A percentile compares a stretch with the other conserved stretches of the same genome.
Conservation (phyloP, 192 early-diverging fungal species). For the Coemansia nantahalensis region DNA sequence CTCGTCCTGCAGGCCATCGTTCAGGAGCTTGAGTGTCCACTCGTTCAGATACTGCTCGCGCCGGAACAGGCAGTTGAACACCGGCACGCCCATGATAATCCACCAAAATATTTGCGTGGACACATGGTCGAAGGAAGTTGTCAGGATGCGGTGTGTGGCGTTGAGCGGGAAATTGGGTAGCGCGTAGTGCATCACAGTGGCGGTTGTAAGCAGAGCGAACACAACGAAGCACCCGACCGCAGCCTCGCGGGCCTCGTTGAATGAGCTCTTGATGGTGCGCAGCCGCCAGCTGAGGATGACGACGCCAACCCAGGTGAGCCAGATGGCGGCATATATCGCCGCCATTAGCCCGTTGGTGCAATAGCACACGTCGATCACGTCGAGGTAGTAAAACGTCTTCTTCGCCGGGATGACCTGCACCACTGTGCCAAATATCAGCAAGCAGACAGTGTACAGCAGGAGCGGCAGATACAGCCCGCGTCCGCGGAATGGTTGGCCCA, state of each 20-base stretch:
- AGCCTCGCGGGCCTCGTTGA: slow-evolving; percentile 50
- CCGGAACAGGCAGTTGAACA: slow-evolving; percentile 32
- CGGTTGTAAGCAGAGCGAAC: slow-evolving; percentile 22
- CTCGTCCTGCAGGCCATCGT: slow-evolving; percentile 43
- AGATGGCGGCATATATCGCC: slow-evolving; percentile 31
- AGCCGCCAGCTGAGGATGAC: slow-evolving; percentile 36
- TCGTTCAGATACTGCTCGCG: slow-evolving; percentile 18
- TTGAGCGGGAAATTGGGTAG: slow-evolving; percentile 18
- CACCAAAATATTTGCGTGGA: slow-evolving; percentile 36
- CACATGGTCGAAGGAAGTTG: slow-evolving; percentile 36
- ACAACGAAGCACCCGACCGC: slow-evolving; percentile 21
- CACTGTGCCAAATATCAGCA: slow-evolving; percentile 29
- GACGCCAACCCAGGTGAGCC: slow-evolving; percentile 40
- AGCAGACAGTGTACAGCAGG: slow-evolving; percentile 24
- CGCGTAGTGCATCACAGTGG: slow-evolving; percentile 34
- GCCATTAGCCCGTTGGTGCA: slow-evolving; percentile 30
- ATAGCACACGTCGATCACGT: slow-evolving; percentile 28
- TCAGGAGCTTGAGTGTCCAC: slow-evolving; percentile 28
- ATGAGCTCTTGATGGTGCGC: slow-evolving; percentile 51
- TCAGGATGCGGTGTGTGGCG: slow-evolving; percentile 13
- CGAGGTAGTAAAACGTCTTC: slow-evolving; percentile 32
- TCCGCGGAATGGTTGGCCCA: slow-evolving; percentile 28
- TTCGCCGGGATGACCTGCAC: slow-evolving; percentile 19
- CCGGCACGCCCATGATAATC: slow-evolving; percentile 32
- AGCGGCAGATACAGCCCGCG: slow-evolving; percentile 35